These are phyloP conservation scores for Neonectria coccinea DNA, from an alignment of 2,329 filamentous ascomycete genomes.

Conservation along the genomic window DNA sequence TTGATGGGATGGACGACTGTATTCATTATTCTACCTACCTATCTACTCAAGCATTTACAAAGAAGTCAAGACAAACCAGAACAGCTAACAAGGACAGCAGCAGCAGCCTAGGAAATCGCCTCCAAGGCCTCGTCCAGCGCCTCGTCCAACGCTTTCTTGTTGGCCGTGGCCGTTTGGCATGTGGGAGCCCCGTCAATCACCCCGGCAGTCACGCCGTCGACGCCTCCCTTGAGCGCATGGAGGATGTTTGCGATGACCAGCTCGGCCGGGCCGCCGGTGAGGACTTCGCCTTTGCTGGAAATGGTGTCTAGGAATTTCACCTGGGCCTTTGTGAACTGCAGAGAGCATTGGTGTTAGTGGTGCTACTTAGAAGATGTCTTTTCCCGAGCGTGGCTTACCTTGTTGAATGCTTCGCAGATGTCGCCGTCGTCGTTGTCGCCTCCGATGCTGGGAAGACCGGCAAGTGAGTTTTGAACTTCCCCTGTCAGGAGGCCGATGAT, in stretches of 20 bases:
- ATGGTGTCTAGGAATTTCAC: not conserved
- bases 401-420: not conserved
- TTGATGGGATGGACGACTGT: not conserved
- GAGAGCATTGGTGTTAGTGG: not conserved
- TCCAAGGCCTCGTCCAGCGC: not conserved
- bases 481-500: not conserved
- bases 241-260: not conserved
- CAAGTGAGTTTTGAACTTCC: not conserved
- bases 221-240: conserved; percentile 5
- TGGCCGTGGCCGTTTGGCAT: not conserved
- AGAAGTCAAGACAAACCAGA: not conserved
- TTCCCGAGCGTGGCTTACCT: not conserved
- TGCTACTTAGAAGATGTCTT: not conserved
- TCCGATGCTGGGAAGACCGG: not conserved
- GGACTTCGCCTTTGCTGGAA: not conserved
- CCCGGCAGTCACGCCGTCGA: not conserved
- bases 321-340: conserved; percentile 1
- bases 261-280: not conserved
- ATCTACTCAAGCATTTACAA: not conserved
- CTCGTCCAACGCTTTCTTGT: not conserved
- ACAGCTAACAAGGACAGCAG: not conserved
- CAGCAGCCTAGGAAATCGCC: not conserved
- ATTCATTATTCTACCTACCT: not conserved
- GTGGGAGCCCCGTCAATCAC: not conserved
- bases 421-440: not conserved